Percentiles rank a stretch among this genome's conserved stretches.
phyloP scores from a whole-genome alignment of 129 eudicot species.

The Solidago caesia region DNA sequence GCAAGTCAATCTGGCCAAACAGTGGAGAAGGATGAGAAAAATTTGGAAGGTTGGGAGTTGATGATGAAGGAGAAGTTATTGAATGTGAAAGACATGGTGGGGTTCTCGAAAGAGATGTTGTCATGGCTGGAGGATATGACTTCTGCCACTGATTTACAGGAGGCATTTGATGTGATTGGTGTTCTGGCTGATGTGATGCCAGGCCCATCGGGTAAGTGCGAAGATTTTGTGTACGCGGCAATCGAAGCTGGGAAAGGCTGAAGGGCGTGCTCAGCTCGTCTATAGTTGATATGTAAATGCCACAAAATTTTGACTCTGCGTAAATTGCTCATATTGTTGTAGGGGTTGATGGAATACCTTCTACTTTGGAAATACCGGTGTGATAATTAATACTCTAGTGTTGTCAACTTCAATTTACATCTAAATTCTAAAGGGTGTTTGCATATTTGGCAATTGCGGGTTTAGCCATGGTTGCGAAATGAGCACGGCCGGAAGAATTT shows the following conservation, averaged over 20 bases:
- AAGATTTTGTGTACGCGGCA: slow-evolving; percentile 85
- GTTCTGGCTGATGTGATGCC: slow-evolving; percentile 72
- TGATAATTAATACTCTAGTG: neutral
- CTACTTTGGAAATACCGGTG: neutral
- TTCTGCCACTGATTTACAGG: slow-evolving; percentile 67
- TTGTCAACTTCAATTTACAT: slow-evolving; percentile 20
- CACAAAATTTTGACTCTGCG: slow-evolving; percentile 25
- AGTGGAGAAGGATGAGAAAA: slow-evolving; percentile 44
- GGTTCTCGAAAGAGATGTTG: slow-evolving; percentile 77
- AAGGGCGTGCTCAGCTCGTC: slow-evolving; percentile 1
- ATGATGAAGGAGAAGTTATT: slow-evolving; percentile 75
- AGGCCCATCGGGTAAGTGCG: slow-evolving; percentile 54
- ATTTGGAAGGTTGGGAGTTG: slow-evolving; percentile 82
- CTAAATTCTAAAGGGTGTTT: slow-evolving; percentile 15
- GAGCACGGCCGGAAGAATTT: too few species aligned
- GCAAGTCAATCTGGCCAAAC: slow-evolving; percentile 6
- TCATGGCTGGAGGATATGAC: slow-evolving; percentile 87
- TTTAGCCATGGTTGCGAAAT: neutral
- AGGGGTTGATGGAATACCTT: slow-evolving; percentile 12
- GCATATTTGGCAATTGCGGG: neutral
- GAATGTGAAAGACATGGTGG: slow-evolving; percentile 82
- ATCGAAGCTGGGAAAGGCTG: slow-evolving; percentile 75
- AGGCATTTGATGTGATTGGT: slow-evolving; percentile 88
- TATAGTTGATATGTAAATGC: slow-evolving; percentile 28
- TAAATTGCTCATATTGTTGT: slow-evolving; percentile 16